Conservation (phyloP, 768 basidiomycete genomes). For the Suillus placidus region DNA sequence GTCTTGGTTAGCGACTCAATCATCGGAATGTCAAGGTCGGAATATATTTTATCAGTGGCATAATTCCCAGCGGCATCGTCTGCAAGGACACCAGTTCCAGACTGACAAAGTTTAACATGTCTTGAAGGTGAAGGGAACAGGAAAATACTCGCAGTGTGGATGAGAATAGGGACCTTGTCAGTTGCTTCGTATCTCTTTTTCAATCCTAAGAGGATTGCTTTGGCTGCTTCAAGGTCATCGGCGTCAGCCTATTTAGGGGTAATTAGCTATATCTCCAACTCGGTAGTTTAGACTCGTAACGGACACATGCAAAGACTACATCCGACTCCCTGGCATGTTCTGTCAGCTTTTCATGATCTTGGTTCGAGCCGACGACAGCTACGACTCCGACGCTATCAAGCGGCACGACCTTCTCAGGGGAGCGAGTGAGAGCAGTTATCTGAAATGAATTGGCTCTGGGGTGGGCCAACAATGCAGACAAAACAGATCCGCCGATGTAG, state of each 20-base stretch:
- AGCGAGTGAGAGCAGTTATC: constrained; percentile 50
- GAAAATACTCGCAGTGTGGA: constrained; percentile 57
- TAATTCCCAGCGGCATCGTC: constrained; percentile 44
- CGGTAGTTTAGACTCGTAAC: not conserved
- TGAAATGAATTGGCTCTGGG: constrained; percentile 43
- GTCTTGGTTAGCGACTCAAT: constrained; percentile 48
- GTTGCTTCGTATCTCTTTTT: constrained; percentile 46
- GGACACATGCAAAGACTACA: constrained; percentile 43
- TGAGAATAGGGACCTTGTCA: constrained; percentile 46
- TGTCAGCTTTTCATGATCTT: constrained; percentile 42
- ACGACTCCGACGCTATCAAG: constrained; percentile 17
- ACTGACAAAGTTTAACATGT: constrained; percentile 34
- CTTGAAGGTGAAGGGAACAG: not conserved
- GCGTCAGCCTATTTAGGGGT: constrained; percentile 37
- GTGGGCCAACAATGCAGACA: constrained; percentile 49
- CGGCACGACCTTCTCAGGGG: constrained; percentile 37
- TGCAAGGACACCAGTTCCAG: constrained; percentile 41
- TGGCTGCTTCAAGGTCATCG: constrained; percentile 45
- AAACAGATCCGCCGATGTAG: constrained; percentile 60
- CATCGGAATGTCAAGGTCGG: constrained; percentile 48
- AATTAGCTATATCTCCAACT: not conserved
- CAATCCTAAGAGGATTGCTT: constrained; percentile 51
- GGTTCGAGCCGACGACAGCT: constrained; percentile 43
- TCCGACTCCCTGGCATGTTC: constrained; percentile 46
- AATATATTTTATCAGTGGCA: constrained; percentile 44